Percentiles rank a stretch among this genome's conserved stretches.
Conservation (phyloP, 2,329 filamentous ascomycete genomes). For the Plenodomus tracheiphilus region DNA sequence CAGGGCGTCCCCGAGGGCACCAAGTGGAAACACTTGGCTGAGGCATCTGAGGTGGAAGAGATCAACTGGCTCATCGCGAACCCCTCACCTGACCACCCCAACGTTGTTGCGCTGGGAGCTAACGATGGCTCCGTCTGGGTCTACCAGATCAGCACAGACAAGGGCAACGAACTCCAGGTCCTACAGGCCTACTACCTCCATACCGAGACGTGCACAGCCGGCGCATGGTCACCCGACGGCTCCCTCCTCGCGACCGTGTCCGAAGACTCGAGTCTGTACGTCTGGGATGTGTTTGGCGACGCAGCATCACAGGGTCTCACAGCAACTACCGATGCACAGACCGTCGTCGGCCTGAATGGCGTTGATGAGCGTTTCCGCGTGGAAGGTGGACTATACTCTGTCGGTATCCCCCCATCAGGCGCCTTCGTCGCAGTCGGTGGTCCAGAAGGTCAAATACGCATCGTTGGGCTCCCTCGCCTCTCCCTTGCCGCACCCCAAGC, state of each 20-base stretch:
- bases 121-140: conserved; percentile 95
- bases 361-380: conserved; percentile 89
- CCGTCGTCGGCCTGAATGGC: conserved; percentile 75
- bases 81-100: conserved; percentile 70
- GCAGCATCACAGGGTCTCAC: conserved; percentile 67
- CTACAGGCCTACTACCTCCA: conserved; percentile 92
- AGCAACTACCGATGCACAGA: conserved; percentile 59
- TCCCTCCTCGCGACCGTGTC: conserved; percentile 83
- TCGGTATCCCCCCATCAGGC: conserved; percentile 80
- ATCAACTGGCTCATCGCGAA: conserved; percentile 87
- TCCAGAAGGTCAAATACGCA: conserved; percentile 80
- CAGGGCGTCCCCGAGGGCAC: conserved; percentile 55
- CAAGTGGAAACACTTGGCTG: conserved; percentile 69
- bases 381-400: conserved; percentile 86
- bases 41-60: conserved; percentile 88
- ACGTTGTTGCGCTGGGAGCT: conserved; percentile 84
- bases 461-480: conserved; percentile 78
- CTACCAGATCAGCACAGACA: conserved; percentile 75
- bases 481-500: conserved; percentile 34
- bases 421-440: conserved; percentile 84
- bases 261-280: conserved; percentile 85
- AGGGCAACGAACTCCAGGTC: conserved; percentile 70
- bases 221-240: conserved; percentile 87
- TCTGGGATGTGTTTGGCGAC: conserved; percentile 87
- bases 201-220: conserved; percentile 82